Evolutionary conservation across 768 basidiomycete genomes (phyloP).

Genomic region (Hygrophorus pudorinus): DNA sequence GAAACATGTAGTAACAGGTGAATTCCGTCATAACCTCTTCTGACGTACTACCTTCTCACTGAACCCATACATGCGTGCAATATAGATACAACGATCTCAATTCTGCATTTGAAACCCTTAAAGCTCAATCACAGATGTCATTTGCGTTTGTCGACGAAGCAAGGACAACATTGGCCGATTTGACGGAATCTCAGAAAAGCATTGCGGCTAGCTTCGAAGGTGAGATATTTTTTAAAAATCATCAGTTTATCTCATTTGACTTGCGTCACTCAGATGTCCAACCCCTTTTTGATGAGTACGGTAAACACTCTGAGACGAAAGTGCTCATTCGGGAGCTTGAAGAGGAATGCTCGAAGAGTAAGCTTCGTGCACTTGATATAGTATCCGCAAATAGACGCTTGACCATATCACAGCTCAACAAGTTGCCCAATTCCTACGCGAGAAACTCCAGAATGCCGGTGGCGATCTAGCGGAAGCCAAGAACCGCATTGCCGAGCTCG

Average conservation of each 20-base stretch:
- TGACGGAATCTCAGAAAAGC: background rate
- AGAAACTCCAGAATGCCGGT: slow-evolving; percentile 4
- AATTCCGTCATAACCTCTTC: background rate
- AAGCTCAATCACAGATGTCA: background rate
- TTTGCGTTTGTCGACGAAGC: slow-evolving; percentile 1
- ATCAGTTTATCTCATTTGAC: background rate
- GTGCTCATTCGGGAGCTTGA: slow-evolving; percentile 6
- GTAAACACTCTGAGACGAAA: slow-evolving; percentile 5
- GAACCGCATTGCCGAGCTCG: slow-evolving; percentile 6
- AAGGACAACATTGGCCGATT: background rate
- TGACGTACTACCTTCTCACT: background rate
- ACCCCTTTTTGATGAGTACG: slow-evolving; percentile 4
- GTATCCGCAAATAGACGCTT: background rate
- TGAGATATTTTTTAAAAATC: background rate
- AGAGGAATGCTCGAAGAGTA: slow-evolving; percentile 5
- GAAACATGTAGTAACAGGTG: slow-evolving; percentile 6
- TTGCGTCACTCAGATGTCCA: slow-evolving; percentile 1
- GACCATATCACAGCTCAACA: slow-evolving; percentile 6
- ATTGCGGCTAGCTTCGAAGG: slow-evolving; percentile 2
- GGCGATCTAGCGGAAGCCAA: slow-evolving; percentile 9
- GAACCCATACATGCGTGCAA: background rate
- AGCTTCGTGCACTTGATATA: too few relatives aligned
- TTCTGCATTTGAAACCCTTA: slow-evolving; percentile 4
- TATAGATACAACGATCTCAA: slow-evolving; percentile 6
- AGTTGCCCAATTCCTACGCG: slow-evolving; percentile 8